Evolutionary conservation across 768 basidiomycete species (phyloP), one percentile per base, ranked within the genome.

Genomic region (Phanerochaete carnosa): DNA sequence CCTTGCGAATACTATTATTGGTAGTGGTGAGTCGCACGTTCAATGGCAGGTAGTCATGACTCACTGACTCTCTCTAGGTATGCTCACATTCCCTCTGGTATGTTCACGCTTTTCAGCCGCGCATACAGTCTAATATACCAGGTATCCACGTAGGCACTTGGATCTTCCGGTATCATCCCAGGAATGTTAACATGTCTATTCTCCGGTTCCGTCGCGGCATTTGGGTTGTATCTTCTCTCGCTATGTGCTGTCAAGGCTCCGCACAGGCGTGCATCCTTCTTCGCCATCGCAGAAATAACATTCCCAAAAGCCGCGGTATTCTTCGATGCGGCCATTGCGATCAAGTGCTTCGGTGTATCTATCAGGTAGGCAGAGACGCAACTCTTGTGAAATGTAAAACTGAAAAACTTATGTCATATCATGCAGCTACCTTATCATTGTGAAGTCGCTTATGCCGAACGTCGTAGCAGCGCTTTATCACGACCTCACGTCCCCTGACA

Each of bases 301-400:
- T 97, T 94, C 72, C 96, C 96, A 2, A 85, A 81, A 46, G 92
- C 90, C 0, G 90, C 90, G 0, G 77, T 93, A 39, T 91, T 93
- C 72, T 96, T 98, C 68, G 96, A 98, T 72, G 87, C 87, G 3
- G 96, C 95, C 13, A 94, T 98, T 66, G 94, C 94, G 11, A 89
- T 87, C 71, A 98, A 98, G 72, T 98, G 96, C 73, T 97, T 97
- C 70, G 96, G 96, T 22, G 96, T 98, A 2, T 94, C 92, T 33
- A 88, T 95, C 66, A 94, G 93, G 84, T 94, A 74, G 49, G 82
- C 66, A 56, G 37, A n/a, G 30, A 12, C 37, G 43, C 37, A 33
- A 35, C 23, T 47, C 33, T 49, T 33, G 30, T 12, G 22, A 12
- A 11, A n/a, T 26, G 46, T 16, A 23, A 56, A 55, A 26, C 13